Percentiles rank a stretch among this genome's conserved stretches.
phyloP scores from a whole-genome alignment of 1,139 yeast genomes.

The Kodamaea plutei region DNA sequence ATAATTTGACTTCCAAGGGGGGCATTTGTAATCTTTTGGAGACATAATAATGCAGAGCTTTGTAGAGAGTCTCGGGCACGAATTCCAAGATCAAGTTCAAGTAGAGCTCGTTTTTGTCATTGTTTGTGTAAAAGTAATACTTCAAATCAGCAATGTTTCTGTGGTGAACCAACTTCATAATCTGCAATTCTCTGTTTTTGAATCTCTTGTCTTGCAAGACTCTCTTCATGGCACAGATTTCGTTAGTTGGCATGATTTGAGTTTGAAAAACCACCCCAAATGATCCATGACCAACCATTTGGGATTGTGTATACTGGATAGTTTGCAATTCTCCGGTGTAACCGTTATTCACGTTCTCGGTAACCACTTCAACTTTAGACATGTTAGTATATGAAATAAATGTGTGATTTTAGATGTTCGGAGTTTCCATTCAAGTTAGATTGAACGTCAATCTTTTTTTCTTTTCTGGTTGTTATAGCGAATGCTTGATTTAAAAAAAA shows the following conservation, averaged over 20 bases:
- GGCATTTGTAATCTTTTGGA: slow-evolving; percentile 83
- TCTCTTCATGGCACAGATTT: slow-evolving; percentile 85
- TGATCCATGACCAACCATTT: slow-evolving; percentile 96
- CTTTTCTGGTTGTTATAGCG: not conserved
- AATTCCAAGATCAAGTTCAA: slow-evolving; percentile 85
- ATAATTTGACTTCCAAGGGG: slow-evolving; percentile 77
- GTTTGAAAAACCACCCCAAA: slow-evolving; percentile 96
- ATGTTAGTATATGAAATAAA: slow-evolving; percentile 44
- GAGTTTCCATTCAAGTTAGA: slow-evolving; percentile 1
- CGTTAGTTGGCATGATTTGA: slow-evolving; percentile 68
- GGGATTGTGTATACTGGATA: slow-evolving; percentile 66
- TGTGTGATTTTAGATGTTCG: slow-evolving; percentile 2
- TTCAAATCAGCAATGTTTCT: slow-evolving; percentile 83
- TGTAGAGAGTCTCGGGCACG: slow-evolving; percentile 91
- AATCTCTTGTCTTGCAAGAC: slow-evolving; percentile 93
- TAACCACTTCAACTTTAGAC: slow-evolving; percentile 54
- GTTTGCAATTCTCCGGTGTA: slow-evolving; percentile 60
- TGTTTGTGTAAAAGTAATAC: slow-evolving; percentile 83
- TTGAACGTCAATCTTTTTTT: not conserved
- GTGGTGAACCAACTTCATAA: slow-evolving; percentile 87
- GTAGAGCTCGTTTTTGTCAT: slow-evolving; percentile 76
- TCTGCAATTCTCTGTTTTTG: slow-evolving; percentile 93
- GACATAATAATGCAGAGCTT: slow-evolving; percentile 80
- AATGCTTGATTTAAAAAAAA: too few species aligned
- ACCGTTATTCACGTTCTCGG: slow-evolving; percentile 73